Evolutionary conservation across 1,139 yeast species (phyloP), one percentile per base, ranked within the genome.

Genomic region (Candida buenavistaensis): DNA sequence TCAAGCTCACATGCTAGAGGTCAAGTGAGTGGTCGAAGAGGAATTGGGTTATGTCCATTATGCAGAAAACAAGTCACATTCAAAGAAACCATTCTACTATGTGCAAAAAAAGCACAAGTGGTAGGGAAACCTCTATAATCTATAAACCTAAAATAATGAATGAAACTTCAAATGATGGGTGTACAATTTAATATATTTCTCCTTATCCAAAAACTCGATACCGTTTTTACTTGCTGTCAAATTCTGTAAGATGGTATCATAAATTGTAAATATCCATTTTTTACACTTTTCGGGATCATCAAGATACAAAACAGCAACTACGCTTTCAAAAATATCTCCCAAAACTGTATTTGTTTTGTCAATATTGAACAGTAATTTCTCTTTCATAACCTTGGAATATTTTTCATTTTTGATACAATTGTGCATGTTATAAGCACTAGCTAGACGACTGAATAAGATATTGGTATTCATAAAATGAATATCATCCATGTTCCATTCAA

Each of bases 21-120:
- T 4, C 75, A 69, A 41, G 51, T 51, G 1, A 41, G 57, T 23
- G 61, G 33, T 22, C 72, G 74, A 0, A 48, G 56, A 39, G 76
- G 75, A 4, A 57, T 54, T 6, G 76, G 75, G 0, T 51, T 68
- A 23, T 70, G 76, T 49, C 76, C 76, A 3, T 52, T 70, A 41
- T 70, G 76, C 42, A 50, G 76, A 27, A 64, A 69, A 41, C 44
- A 48, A 28, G 72, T 68, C 16, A 44, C 58, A 3, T 69, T 70
- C 46, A 68, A 65, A 37, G 72, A 68, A 26, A 59, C 73, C 3
- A 52, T 59, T 5, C 58, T 70, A 26, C 43, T 70, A 27, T 50
- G 69, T 33, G 50, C 66, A 53, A 64, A 63, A 39, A 37, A 49
- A 19, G 51, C 57, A 2, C 27, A 39, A 8, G 42, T 37, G 20